phyloP scores from a whole-genome alignment of 2,329 filamentous ascomycete species.

The Colletotrichum sp. region DNA sequence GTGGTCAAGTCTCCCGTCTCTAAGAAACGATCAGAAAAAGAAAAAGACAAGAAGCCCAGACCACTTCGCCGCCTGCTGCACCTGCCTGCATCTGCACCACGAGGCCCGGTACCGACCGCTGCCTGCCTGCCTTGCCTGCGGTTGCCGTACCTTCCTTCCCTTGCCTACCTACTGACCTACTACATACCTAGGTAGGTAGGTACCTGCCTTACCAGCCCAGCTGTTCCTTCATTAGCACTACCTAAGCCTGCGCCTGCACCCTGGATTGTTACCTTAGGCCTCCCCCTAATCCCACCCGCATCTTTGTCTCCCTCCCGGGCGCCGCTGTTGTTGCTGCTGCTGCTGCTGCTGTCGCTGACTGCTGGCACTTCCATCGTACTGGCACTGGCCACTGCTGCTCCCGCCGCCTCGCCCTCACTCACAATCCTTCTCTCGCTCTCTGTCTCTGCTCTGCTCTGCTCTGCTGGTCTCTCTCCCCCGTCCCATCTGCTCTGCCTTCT shows the following conservation, averaged over 20 bases:
- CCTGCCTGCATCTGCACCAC: background rate
- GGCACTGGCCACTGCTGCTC: background rate
- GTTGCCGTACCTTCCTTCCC: background rate
- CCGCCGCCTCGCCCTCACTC: background rate
- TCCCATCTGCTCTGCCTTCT: background rate
- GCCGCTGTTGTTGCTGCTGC: background rate
- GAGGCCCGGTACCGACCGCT: background rate
- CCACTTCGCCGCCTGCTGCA: background rate
- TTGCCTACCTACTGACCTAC: background rate
- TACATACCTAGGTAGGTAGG: background rate
- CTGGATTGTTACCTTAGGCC: constrained; percentile 1
- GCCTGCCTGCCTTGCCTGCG: background rate
- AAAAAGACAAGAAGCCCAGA: background rate
- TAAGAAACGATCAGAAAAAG: background rate
- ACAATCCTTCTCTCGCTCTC: background rate
- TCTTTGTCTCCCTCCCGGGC: constrained; percentile 9
- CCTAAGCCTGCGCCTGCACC: constrained; percentile 10
- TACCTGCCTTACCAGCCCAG: background rate
- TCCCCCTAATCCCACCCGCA: background rate
- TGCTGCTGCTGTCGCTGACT: background rate
- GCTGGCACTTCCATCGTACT: background rate
- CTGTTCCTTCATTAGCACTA: background rate
- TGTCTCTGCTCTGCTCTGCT: background rate
- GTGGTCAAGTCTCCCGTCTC: background rate
- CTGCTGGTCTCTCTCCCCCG: background rate